Evolutionary conservation across 257 asterid species (phyloP).

Genomic region (Ballota nigra): DNA sequence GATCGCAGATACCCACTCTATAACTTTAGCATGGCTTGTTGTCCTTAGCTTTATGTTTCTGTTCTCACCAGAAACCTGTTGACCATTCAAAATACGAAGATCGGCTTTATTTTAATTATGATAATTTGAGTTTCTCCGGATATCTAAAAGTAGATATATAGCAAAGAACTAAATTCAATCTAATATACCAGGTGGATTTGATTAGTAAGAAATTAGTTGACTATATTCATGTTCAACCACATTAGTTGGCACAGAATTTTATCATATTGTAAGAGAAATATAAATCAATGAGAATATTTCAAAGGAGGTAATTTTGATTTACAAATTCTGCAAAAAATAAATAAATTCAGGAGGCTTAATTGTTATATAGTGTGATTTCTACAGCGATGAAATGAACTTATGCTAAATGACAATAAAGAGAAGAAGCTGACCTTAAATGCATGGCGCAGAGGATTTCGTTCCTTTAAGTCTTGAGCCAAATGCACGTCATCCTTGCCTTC

Average conservation of each 20-base stretch:
- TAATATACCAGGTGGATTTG: neutral
- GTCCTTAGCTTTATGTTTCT: conserved; percentile 63
- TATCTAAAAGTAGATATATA: neutral
- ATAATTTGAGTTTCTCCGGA: neutral
- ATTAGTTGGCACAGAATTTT: neutral
- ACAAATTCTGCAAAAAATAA: neutral
- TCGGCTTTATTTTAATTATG: neutral
- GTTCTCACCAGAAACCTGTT: conserved; percentile 69
- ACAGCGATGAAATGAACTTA: neutral
- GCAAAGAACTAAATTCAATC: neutral
- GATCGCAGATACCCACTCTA: conserved; percentile 75
- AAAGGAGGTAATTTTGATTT: neutral
- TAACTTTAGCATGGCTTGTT: conserved; percentile 55
- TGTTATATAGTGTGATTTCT: neutral
- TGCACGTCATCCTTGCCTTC: conserved; percentile 45
- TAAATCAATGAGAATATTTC: neutral
- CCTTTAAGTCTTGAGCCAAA: conserved; percentile 58
- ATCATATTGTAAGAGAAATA: neutral
- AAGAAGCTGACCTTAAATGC: conserved; percentile 64
- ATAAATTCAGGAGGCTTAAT: neutral
- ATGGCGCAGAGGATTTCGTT: conserved; percentile 70
- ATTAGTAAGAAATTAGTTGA: neutral
- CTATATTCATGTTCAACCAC: conserved; percentile 4
- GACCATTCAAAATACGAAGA: conserved; percentile 22
- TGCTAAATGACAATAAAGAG: neutral